Percentiles rank a stretch among this genome's conserved stretches.
Conservation (phyloP, 148 eudicot genomes). For the Hydrangea macrophylla region DNA sequence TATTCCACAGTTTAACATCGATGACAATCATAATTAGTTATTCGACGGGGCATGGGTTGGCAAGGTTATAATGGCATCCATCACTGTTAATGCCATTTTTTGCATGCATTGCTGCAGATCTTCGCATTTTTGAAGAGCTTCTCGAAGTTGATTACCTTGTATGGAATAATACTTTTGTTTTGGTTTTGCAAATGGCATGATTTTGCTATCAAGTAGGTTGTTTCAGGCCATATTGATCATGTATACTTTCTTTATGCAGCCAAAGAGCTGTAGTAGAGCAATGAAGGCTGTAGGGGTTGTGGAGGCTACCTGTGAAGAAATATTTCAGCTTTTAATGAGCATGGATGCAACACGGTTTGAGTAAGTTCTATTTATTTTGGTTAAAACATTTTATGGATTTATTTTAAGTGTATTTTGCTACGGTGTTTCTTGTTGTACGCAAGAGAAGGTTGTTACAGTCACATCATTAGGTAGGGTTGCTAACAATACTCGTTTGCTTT, state of each 20-base stretch:
- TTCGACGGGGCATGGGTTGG: not conserved
- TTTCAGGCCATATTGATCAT: slow-evolving; percentile 16
- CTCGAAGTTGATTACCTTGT: slow-evolving; percentile 96
- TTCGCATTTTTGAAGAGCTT: slow-evolving; percentile 97
- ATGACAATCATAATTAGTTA: slow-evolving; percentile 1
- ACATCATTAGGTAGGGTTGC: not conserved
- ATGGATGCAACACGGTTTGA: slow-evolving; percentile 98
- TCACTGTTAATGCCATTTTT: too few relatives aligned
- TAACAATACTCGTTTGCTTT: not conserved
- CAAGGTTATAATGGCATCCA: not conserved
- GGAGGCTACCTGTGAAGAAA: slow-evolving; percentile 95
- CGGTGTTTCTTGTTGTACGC: not conserved
- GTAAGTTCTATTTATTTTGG: slow-evolving; percentile 43
- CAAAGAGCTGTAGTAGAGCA: slow-evolving; percentile 99
- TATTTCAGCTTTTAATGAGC: slow-evolving; percentile 97
- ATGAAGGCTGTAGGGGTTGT: slow-evolving; percentile 99
- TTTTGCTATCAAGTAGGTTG: slow-evolving; percentile 2
- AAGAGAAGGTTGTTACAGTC: not conserved
- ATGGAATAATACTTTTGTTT: slow-evolving; percentile 27
- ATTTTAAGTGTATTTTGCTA: not conserved
- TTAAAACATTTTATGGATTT: slow-evolving; percentile 3
- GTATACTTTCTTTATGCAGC: slow-evolving; percentile 46
- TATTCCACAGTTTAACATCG: not conserved
- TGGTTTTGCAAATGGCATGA: slow-evolving; percentile 1
- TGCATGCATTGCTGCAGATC: slow-evolving; percentile 54